A percentile compares a stretch with the other conserved stretches of the same genome.
Conservation (phyloP, 2,329 filamentous ascomycete genomes). For the Arthrobotrys musiformis region DNA sequence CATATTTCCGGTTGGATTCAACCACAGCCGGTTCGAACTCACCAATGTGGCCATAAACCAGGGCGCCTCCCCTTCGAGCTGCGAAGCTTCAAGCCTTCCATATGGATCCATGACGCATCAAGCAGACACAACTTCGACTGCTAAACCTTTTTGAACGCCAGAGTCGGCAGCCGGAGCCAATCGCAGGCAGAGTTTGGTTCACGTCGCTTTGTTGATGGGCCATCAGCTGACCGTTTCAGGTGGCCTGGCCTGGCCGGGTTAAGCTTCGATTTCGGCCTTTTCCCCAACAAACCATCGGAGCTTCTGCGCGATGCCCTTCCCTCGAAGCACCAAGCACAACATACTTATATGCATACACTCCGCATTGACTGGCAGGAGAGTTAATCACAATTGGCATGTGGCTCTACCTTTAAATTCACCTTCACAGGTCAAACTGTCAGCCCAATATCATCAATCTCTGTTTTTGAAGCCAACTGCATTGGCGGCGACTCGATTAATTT, state of each 20-base stretch:
- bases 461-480: not conserved
- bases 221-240: conserved; percentile 44
- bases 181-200: conserved; percentile 18
- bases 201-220: conserved; percentile 16
- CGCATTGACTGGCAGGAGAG: not conserved
- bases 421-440: not conserved
- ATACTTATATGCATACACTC: not conserved
- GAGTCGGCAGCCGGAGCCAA: conserved; percentile 10
- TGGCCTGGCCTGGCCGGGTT: conserved; percentile 23
- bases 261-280: conserved; percentile 8
- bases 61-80: not conserved
- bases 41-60: not conserved
- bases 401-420: too few species aligned
- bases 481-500: not conserved
- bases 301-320: not conserved
- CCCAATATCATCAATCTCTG: not conserved
- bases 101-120: conserved; percentile 7
- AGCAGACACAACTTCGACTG: not conserved
- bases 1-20: conserved; percentile 1
- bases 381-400: too few species aligned
- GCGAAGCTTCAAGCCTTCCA: too few species aligned
- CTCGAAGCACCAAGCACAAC: not conserved
- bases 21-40: not conserved
- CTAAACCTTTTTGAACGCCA: not conserved
- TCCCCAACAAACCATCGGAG: conserved; percentile 36